phyloP scores from a whole-genome alignment of 495 filamentous ascomycete species.

The Penicillium samsonianum region DNA sequence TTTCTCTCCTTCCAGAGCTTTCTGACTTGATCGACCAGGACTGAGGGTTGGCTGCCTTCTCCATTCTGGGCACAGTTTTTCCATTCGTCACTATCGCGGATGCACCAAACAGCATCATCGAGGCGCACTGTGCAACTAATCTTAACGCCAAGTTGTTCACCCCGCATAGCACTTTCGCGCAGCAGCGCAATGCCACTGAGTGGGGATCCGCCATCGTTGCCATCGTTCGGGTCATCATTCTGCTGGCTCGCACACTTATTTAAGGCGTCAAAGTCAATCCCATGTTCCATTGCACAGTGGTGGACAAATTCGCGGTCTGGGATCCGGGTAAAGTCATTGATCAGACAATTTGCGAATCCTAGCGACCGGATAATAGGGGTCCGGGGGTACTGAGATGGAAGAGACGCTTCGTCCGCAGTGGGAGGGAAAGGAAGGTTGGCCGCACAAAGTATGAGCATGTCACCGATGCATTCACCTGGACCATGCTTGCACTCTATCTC shows the following conservation, averaged over 20 bases:
- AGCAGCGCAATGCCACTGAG: slow-evolving; percentile 63
- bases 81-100: slow-evolving; percentile 80
- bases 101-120: slow-evolving; percentile 75
- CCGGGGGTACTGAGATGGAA: slow-evolving; percentile 33
- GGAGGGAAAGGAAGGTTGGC: slow-evolving; percentile 57
- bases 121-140: slow-evolving; percentile 89
- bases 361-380: slow-evolving; percentile 83
- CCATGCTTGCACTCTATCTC: slow-evolving; percentile 77
- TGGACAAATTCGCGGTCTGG: slow-evolving; percentile 73
- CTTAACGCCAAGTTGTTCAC: slow-evolving; percentile 64
- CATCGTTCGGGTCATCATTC: slow-evolving; percentile 55
- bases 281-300: slow-evolving; percentile 85
- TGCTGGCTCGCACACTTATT: slow-evolving; percentile 70
- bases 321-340: slow-evolving; percentile 68
- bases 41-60: slow-evolving; percentile 64
- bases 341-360: slow-evolving; percentile 88
- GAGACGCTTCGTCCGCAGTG: slow-evolving; percentile 17
- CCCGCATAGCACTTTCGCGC: slow-evolving; percentile 71
- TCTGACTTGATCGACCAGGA: slow-evolving; percentile 74
- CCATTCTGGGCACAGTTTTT: slow-evolving; percentile 63
- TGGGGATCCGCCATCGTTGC: slow-evolving; percentile 51
- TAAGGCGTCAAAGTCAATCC: slow-evolving; percentile 78
- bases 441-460: slow-evolving; percentile 93
- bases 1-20: slow-evolving; percentile 42
- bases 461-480: slow-evolving; percentile 85